These are phyloP conservation scores for Isatis tinctoria DNA, from an alignment of 345 rosid genomes.

Conservation along the genomic window DNA sequence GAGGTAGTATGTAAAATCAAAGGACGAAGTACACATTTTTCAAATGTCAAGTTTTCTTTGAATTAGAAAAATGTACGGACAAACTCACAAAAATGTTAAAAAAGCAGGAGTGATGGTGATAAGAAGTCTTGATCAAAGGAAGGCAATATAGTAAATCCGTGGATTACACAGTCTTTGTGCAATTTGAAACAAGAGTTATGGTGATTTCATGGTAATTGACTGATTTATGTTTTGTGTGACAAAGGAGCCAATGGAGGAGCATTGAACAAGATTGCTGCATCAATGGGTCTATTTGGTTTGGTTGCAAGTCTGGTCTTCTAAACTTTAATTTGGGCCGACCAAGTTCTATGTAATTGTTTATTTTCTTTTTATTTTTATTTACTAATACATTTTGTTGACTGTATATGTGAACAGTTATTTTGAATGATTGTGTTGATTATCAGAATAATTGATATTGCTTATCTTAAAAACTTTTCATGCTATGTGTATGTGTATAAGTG, in stretches of 20 bases:
- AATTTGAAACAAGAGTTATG: not conserved
- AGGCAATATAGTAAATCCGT: not conserved
- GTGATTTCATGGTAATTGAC: not conserved
- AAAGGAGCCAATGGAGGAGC: not conserved
- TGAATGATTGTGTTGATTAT: not conserved
- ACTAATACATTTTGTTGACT: too few species aligned
- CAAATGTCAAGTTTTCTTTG: too few species aligned
- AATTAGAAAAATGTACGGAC: too few species aligned
- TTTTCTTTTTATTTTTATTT: not conserved
- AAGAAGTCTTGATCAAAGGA: too few species aligned
- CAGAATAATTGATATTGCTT: not conserved
- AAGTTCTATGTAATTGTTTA: not conserved
- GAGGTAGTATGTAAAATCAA: too few species aligned
- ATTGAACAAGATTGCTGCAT: not conserved
- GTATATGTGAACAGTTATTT: not conserved
- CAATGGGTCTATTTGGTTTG: not conserved
- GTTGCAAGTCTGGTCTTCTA: not conserved
- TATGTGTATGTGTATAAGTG: too few species aligned
- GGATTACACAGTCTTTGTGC: not conserved
- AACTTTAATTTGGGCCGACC: not conserved
- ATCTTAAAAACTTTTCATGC: too few species aligned
- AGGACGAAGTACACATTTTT: too few species aligned
- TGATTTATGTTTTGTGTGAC: not conserved
- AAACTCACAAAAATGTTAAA: too few species aligned
- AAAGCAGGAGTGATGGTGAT: too few species aligned